Conservation (phyloP, 305 asterid genomes). For the Solanum hybrid region DNA sequence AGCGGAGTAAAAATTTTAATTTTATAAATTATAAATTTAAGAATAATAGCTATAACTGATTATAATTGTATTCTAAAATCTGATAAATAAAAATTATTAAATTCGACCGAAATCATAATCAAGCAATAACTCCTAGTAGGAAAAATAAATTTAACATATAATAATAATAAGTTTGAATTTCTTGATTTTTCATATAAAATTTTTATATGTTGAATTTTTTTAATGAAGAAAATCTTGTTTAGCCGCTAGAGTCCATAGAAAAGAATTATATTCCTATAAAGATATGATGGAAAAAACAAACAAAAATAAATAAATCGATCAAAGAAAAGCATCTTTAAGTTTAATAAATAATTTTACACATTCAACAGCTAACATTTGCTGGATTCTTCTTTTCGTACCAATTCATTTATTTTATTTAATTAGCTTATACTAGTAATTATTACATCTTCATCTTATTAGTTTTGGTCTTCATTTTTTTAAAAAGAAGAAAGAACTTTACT, state of each 20-base stretch:
- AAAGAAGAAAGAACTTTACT: background rate
- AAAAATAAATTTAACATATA: background rate
- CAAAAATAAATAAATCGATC: background rate
- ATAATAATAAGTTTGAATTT: background rate
- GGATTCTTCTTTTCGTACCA: background rate
- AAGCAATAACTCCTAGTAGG: background rate
- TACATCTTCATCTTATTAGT: background rate
- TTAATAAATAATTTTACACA: background rate
- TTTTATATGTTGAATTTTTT: background rate
- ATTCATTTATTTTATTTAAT: background rate
- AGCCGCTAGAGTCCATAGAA: conserved; percentile 5
- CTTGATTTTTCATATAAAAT: background rate
- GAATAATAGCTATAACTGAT: background rate
- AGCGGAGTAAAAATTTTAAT: no score
- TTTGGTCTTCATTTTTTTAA: background rate
- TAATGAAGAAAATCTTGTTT: background rate
- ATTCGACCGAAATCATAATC: rapidly evolving
- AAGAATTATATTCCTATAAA: conserved; percentile 11
- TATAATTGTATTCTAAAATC: rapidly evolving
- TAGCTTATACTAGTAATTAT: background rate
- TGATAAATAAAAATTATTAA: background rate
- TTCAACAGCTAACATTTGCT: background rate
- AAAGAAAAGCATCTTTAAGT: background rate
- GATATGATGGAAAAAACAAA: background rate
- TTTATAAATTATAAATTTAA: background rate